Base-by-base conservation (phyloP, 345 rosid species). In the Camelina laxa region DNA sequence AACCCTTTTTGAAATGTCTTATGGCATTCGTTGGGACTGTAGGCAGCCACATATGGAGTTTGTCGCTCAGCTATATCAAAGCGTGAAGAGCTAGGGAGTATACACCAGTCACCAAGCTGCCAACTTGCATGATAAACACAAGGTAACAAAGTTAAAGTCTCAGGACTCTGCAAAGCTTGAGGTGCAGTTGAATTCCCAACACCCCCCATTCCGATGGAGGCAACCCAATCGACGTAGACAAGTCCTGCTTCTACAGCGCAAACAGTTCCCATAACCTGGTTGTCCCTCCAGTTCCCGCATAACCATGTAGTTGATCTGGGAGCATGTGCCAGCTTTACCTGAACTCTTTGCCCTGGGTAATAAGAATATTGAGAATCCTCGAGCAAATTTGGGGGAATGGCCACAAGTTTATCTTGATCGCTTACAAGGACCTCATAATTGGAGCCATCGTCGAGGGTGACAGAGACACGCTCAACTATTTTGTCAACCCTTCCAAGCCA, bases 71-170 rank as follows among this genome's bases (percentile, higher is more conserved):
- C 69, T 17, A 53, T 15, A 63, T 69, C 84, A 51, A 62, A 60
- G 54, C 47, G 7, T 15, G 85, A 81, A 64, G 82, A 72, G 51
- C 64, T 19, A 42, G 87, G 82, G 80, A 89, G 89, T 63, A 85
- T 70, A 57, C 97, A 95, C 97, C 92, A 90, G 82, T 95, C 99
- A 71, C 97, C 93, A n/a, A 88, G 84, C 80, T 90, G 97, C 99
- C 99, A 95, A 75, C 60, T 85, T 68, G 88, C 95, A 77, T 95
- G 89, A 58, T 82, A 71, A 75, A 87, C 89, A 59, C 84, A 85
- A 7, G 88, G 83, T 79, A 95, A 70, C 79, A 88, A 70, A 49
- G 85, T 87, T 69, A 95, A 69, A 73, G 72, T 81, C 76, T 84
- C 82, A 14, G 87, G 84, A 65, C 83, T 82, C 70, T 87, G 97